These are phyloP conservation scores for Pseudoturritis turrita DNA, from an alignment of 345 rosid species.

Conservation along the genomic window DNA sequence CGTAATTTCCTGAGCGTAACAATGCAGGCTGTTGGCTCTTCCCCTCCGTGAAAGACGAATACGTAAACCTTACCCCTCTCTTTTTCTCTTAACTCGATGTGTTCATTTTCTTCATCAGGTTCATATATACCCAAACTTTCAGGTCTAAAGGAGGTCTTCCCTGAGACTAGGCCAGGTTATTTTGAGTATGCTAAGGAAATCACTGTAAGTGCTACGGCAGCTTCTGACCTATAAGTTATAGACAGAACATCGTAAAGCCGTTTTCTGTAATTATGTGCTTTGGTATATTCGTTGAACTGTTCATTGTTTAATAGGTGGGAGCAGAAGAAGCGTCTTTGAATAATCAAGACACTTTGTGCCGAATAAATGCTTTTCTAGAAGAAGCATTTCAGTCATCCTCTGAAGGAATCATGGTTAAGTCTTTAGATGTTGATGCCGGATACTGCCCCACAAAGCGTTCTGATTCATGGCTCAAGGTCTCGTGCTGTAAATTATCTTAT, in stretches of 20 bases:
- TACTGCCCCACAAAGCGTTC: slow-evolving; percentile 80
- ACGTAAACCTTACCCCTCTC: slow-evolving; percentile 36
- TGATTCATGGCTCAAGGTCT: slow-evolving; percentile 90
- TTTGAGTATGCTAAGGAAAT: slow-evolving; percentile 67
- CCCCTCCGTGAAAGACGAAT: slow-evolving; percentile 66
- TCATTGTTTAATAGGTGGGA: slow-evolving; percentile 45
- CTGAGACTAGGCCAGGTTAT: slow-evolving; percentile 57
- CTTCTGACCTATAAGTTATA: neutral
- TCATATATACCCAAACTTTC: neutral
- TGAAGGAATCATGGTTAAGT: slow-evolving; percentile 86
- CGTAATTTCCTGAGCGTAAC: slow-evolving; percentile 5
- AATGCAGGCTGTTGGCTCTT: slow-evolving; percentile 53
- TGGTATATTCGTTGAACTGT: neutral
- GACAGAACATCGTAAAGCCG: neutral
- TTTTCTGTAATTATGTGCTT: neutral
- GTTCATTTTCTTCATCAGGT: neutral
- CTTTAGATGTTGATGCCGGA: slow-evolving; percentile 62
- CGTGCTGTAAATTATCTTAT: neutral
- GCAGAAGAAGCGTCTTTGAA: slow-evolving; percentile 48
- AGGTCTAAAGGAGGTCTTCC: slow-evolving; percentile 66
- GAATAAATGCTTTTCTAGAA: slow-evolving; percentile 59
- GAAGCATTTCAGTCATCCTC: slow-evolving; percentile 66
- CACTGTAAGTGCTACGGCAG: slow-evolving; percentile 40
- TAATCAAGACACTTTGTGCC: slow-evolving; percentile 39
- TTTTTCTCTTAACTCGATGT: neutral